Evolutionary conservation across 305 asterid species (phyloP).

Genomic region (Solanum hybrid): DNA sequence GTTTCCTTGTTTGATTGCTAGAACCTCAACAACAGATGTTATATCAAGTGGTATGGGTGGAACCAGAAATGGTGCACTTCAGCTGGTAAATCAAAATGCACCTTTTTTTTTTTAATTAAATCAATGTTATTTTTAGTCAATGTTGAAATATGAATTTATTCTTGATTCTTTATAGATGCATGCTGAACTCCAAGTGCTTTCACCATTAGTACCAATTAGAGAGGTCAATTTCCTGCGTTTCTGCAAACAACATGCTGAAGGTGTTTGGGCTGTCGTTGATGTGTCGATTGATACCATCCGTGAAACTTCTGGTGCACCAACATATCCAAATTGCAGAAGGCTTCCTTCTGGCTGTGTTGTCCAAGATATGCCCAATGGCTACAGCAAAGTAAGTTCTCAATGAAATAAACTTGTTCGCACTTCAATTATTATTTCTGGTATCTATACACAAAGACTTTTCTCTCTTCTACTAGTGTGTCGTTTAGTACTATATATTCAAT

Average conservation of each 20-base stretch:
- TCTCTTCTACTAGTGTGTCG: background rate
- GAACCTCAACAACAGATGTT: slow-evolving; percentile 66
- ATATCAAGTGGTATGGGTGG: slow-evolving; percentile 88
- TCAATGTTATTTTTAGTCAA: background rate
- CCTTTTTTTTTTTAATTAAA: background rate
- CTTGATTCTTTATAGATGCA: slow-evolving; percentile 40
- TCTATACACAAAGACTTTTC: background rate
- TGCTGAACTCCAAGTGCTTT: slow-evolving; percentile 76
- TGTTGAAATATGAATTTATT: background rate
- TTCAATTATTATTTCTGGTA: slow-evolving; percentile 14
- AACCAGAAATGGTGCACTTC: slow-evolving; percentile 87
- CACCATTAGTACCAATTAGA: slow-evolving; percentile 81
- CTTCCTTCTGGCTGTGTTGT: slow-evolving; percentile 95
- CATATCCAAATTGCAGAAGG: slow-evolving; percentile 49
- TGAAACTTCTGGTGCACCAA: slow-evolving; percentile 34
- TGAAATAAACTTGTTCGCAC: background rate
- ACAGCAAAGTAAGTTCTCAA: slow-evolving; percentile 55
- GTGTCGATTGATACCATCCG: slow-evolving; percentile 63
- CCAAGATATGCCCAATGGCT: slow-evolving; percentile 96
- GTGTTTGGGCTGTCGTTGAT: slow-evolving; percentile 92
- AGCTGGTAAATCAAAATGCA: slow-evolving; percentile 42
- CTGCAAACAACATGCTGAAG: slow-evolving; percentile 93
- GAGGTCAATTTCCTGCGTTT: slow-evolving; percentile 79
- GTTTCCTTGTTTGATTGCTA: slow-evolving; percentile 75
- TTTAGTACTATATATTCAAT: slow-evolving; percentile 19